Evolutionary conservation across 2,329 filamentous ascomycete species (phyloP), one percentile per base, ranked within the genome.

Genomic region (Botrytis galanthina): DNA sequence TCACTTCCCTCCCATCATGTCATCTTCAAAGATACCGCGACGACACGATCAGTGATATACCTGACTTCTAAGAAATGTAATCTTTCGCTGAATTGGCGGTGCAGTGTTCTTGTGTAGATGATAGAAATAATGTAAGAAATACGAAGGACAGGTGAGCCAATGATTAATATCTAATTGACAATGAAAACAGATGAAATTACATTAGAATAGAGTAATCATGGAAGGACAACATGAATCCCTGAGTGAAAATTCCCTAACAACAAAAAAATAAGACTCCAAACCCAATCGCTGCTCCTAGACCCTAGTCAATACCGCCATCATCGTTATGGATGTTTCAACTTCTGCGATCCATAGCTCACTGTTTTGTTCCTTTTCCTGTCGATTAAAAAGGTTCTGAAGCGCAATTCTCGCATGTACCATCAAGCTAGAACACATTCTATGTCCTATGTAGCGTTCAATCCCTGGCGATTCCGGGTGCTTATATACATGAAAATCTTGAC

Each of bases 101-200:
- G 1, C 22, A 2, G 4, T 6, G 4, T 51, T 1, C 4, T 26
- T 14, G 46, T 6, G 14, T 51, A 51, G 46, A 8, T 22, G 1
- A 12, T 14, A 3, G 10, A 51, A n/a, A 48, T 1, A 7, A 14
- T 26, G 4, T 3, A n/a, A n/a, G 10, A 2, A n/a, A 1, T 14
- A 14, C 10, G 12, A 10, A 51, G 2, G 12, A 51, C 5, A 51
- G 3, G 26, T 3, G 26, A 12, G 7, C 4, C 12, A 4, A 51
- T 1, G 4, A 51, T 1, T 12, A 16, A 14, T 5, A 2, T n/a
- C 22, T 14, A 14, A 14, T 1, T 12, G 48, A 51, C 10, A n/a
- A n/a, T 51, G 3, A 14, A 16, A 14, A 14, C 2, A 7, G 1
- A n/a, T 1, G 4, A n/a, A n/a, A n/a, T n/a, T n/a, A n/a, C n/a